phyloP scores from a whole-genome alignment of 192 early-diverging fungal species.

The Coemansia sp. region DNA sequence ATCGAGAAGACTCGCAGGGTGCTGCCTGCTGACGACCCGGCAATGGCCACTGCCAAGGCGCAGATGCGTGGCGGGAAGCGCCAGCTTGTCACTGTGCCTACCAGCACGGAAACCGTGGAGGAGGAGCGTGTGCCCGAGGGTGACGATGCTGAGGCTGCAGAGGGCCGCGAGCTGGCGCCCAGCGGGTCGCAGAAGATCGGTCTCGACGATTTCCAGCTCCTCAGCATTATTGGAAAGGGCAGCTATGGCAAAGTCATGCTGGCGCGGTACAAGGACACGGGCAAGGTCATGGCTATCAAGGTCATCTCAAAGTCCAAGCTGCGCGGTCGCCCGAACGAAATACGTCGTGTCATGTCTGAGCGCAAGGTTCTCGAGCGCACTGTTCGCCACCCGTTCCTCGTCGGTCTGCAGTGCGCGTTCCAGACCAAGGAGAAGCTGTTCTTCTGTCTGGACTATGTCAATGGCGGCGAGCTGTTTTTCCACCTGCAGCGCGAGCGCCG shows the following conservation, averaged over 20 bases:
- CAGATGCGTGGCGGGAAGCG: conserved; percentile 33
- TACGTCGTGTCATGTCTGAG: conserved; percentile 67
- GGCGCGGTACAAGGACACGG: conserved; percentile 74
- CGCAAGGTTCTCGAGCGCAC: conserved; percentile 63
- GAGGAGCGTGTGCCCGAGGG: neutral
- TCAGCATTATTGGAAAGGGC: conserved; percentile 78
- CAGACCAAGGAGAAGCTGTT: conserved; percentile 75
- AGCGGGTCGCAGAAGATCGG: conserved; percentile 22
- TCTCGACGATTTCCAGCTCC: conserved; percentile 66
- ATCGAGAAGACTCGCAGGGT: conserved; percentile 33
- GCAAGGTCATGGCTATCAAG: conserved; percentile 69
- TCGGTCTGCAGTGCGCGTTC: conserved; percentile 72
- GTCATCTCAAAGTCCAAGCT: conserved; percentile 72
- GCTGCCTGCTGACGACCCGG: conserved; percentile 31
- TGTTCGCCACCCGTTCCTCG: conserved; percentile 64
- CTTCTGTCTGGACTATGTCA: conserved; percentile 75
- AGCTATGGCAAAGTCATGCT: conserved; percentile 77
- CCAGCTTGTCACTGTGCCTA: neutral
- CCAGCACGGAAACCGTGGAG: neutral
- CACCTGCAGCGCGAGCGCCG: conserved; percentile 69
- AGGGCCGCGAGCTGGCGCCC: neutral
- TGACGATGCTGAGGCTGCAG: neutral
- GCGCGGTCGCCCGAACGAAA: conserved; percentile 63
- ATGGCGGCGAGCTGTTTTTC: conserved; percentile 75
- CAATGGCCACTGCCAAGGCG: conserved; percentile 38